These are phyloP conservation scores for Sesbania bispinosa DNA, from an alignment of 306 rosid genomes.

Conservation along the genomic window DNA sequence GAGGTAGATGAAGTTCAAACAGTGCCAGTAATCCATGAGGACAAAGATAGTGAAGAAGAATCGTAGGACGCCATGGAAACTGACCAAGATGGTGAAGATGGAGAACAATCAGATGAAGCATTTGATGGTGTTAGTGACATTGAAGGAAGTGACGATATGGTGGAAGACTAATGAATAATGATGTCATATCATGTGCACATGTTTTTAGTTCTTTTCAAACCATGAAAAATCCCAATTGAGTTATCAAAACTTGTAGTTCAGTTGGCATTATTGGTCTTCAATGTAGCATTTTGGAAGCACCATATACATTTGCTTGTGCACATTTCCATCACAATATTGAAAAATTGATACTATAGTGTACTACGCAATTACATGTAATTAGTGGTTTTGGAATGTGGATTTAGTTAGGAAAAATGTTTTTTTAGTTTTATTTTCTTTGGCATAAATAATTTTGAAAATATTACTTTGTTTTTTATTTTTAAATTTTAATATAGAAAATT, in stretches of 20 bases:
- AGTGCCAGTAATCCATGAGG: slow-evolving; percentile 56
- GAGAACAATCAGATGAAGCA: too few species aligned
- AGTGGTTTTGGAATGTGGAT: too few species aligned
- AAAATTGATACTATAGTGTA: not conserved
- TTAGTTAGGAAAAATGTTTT: too few species aligned
- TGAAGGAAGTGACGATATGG: slow-evolving; percentile 48
- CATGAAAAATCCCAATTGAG: not conserved
- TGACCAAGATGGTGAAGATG: slow-evolving; percentile 42
- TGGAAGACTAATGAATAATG: slow-evolving; percentile 34
- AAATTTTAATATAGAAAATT: too few species aligned
- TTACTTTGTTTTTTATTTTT: too few species aligned
- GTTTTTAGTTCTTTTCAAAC: not conserved
- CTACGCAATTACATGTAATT: too few species aligned
- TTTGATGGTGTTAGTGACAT: slow-evolving; percentile 41
- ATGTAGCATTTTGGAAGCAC: not conserved
- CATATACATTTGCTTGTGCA: not conserved
- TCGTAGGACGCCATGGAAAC: slow-evolving; percentile 71
- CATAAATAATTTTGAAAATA: too few species aligned
- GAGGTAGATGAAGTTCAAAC: slow-evolving; percentile 42
- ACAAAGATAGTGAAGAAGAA: slow-evolving; percentile 57
- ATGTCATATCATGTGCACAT: not conserved
- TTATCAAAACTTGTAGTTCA: not conserved
- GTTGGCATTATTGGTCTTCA: not conserved
- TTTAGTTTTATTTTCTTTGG: too few species aligned
- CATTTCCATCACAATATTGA: slow-evolving; percentile 8